A percentile compares a stretch with the other conserved stretches of the same genome.
phyloP scores from a whole-genome alignment of 345 rosid species.

The Zanthoxylum bungeanum region DNA sequence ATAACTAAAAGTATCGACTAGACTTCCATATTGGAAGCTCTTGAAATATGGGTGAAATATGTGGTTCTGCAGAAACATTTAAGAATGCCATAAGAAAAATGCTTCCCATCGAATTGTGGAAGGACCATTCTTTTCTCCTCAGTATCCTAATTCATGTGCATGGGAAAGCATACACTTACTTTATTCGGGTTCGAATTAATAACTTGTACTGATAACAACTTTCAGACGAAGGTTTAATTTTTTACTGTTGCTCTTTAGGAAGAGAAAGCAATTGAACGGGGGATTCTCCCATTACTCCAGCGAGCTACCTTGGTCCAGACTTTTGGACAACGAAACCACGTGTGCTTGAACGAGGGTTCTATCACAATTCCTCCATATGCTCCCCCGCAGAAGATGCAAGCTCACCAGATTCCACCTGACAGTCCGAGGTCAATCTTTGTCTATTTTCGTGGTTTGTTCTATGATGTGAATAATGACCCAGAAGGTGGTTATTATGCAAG shows the following conservation, averaged over 20 bases:
- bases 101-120: neutral
- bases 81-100: neutral
- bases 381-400: conserved; percentile 91
- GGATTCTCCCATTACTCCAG: conserved; percentile 74
- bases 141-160: neutral
- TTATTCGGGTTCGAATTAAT: neutral
- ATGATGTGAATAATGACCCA: conserved; percentile 90
- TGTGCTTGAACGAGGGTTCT: conserved; percentile 85
- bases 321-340: conserved; percentile 92
- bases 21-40: neutral
- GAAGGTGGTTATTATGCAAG: conserved; percentile 98
- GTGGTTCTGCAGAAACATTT: neutral
- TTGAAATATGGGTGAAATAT: neutral
- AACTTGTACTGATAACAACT: neutral
- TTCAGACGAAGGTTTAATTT: neutral
- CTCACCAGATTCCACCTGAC: conserved; percentile 71
- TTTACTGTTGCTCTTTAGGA: conserved; percentile 41
- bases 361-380: conserved; percentile 96
- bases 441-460: conserved; percentile 92
- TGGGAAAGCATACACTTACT: neutral
- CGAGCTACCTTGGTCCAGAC: conserved; percentile 94
- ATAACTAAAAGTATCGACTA: neutral
- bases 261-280: conserved; percentile 89
- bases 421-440: conserved; percentile 90
- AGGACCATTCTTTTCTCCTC: neutral